Evolutionary conservation across 2,329 filamentous ascomycete species (phyloP), one percentile per base, ranked within the genome.

Genomic region (Clonostachys solani): DNA sequence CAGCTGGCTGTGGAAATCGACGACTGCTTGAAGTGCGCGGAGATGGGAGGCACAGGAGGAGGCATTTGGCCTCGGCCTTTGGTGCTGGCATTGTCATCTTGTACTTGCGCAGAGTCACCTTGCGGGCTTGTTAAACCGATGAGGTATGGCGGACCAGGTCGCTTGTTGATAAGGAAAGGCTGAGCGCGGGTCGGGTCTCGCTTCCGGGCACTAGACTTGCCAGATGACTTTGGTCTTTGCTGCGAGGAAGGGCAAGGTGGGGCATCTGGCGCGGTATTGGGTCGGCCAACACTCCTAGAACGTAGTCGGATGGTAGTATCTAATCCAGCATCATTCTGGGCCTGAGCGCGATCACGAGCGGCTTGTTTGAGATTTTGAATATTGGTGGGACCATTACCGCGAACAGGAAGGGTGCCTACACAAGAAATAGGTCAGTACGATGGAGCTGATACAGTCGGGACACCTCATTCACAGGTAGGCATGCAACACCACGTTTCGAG

Each of bases 321-420:
- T 7, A 49, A 38, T 23, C 45, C 36, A 12, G 47, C 38, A 16
- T 41, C 46, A 42, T 37, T 46, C 8, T 29, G 23, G 9, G 23
- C 23, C 23, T 29, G 23, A 29, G 23, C 23, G 33, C 46, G 48
- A n/a, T 48, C 44, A 12, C 48, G 45, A 7, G 50, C 45, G 9
- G 48, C 43, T 12, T 42, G 45, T 23, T 48, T 44, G 17, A 52
- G 46, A 12, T 49, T 48, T n/a, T 35, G 41, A 18, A 52, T 40
- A 12, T 47, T 49, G 18, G 43, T 52, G n/a, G 48, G 47, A 16
- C 50, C 50, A 43, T 52, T 52, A 12, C 50, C 50, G 9, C 40
- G 19, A 18, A 52, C 46, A 9, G 50, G 50, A 13, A 49, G 40
- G 6, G 37, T 42, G 12, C 50, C 47, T 49, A 18, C 33, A 16